Evolutionary conservation across 306 rosid genomes (phyloP).

Genomic region (Quercus glauca): DNA sequence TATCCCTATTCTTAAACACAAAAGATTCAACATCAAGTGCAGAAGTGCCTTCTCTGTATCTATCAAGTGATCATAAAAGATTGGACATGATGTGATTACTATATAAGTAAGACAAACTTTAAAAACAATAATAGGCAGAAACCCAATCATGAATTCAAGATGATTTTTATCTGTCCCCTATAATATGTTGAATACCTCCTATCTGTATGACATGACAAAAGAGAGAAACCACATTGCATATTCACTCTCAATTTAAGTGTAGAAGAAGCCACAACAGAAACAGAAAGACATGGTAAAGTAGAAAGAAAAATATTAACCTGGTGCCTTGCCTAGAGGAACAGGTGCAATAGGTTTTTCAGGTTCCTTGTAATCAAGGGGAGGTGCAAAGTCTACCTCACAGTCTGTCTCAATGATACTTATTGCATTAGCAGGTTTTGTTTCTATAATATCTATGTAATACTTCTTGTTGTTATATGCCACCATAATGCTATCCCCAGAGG

Average conservation of each 20-base stretch:
- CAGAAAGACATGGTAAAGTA: background rate
- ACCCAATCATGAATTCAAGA: background rate
- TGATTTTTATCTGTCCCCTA: background rate
- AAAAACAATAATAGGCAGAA: background rate
- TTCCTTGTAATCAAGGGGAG: slow-evolving; percentile 97
- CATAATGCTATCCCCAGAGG: slow-evolving; percentile 96
- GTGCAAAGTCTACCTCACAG: slow-evolving; percentile 99
- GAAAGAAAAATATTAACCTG: slow-evolving; percentile 42
- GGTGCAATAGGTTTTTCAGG: slow-evolving; percentile 67
- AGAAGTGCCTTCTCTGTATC: background rate
- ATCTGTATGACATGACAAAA: background rate
- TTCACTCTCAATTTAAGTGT: background rate
- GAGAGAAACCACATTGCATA: background rate
- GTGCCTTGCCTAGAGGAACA: slow-evolving; percentile 50
- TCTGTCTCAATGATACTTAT: slow-evolving; percentile 96
- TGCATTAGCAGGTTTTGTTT: slow-evolving; percentile 82
- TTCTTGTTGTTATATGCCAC: slow-evolving; percentile 96
- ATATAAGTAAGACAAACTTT: background rate
- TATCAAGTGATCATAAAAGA: background rate
- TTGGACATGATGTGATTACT: background rate
- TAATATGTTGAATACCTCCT: background rate
- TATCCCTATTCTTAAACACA: background rate
- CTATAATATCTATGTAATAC: slow-evolving; percentile 89
- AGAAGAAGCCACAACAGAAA: background rate
- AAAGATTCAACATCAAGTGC: background rate